A percentile compares a stretch with the other conserved stretches of the same genome.
phyloP scores from a whole-genome alignment of 495 filamentous ascomycete species.

The Tuber melanosporum region DNA sequence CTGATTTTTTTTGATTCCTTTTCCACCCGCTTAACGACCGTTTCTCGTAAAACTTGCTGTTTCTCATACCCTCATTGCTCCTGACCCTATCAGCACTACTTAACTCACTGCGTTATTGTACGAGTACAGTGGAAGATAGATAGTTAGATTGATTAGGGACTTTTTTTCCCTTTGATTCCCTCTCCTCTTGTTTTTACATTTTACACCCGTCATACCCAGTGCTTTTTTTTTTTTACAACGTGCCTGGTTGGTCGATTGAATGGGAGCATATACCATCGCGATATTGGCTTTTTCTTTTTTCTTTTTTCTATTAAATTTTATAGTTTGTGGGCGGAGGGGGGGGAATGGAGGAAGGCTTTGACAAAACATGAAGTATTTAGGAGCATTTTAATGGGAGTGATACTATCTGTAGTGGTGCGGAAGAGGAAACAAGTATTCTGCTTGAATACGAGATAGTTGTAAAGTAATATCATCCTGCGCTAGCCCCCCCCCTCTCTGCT shows the following conservation, averaged over 20 bases:
- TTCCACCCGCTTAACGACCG: not conserved
- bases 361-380: not conserved
- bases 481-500: too few relatives aligned
- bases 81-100: not conserved
- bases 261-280: not conserved
- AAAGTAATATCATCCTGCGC: too few relatives aligned
- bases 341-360: not conserved
- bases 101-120: not conserved
- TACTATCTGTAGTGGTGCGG: not conserved
- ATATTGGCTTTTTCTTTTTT: not conserved
- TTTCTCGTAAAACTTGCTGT: not conserved
- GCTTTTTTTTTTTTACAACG: not conserved
- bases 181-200: not conserved
- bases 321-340: not conserved
- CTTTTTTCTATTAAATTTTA: not conserved
- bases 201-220: not conserved
- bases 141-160: not conserved
- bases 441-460: too few relatives aligned
- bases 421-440: not conserved
- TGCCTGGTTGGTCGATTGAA: not conserved
- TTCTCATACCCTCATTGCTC: not conserved
- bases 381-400: conserved; percentile 4
- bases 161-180: not conserved
- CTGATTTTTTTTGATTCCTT: not conserved
- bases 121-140: not conserved